Evolutionary conservation across 306 rosid genomes (phyloP).

Genomic region (Malus fusca): DNA sequence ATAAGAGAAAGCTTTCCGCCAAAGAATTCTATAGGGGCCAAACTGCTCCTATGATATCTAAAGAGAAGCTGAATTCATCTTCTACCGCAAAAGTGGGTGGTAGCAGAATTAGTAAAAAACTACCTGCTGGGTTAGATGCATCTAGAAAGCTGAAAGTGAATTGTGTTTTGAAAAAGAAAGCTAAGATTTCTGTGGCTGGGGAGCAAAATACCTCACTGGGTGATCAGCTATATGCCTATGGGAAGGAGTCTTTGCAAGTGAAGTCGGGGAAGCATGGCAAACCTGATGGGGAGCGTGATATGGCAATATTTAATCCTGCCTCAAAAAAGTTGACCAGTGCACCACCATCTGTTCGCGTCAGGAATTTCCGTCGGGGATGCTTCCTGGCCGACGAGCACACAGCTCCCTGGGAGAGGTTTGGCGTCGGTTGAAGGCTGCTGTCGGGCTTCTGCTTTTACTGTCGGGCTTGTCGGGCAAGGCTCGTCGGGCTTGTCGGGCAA

Average conservation of each 20-base stretch:
- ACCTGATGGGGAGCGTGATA: slow-evolving; percentile 24
- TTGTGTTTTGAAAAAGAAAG: slow-evolving; percentile 32
- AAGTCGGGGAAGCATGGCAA: slow-evolving; percentile 28
- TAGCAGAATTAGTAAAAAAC: slow-evolving; percentile 25
- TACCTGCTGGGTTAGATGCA: slow-evolving; percentile 27
- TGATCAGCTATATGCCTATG: slow-evolving; percentile 12
- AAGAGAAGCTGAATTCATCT: slow-evolving; percentile 26
- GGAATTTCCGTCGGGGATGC: too few relatives aligned
- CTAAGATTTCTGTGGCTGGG: slow-evolving; percentile 21
- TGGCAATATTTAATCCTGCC: slow-evolving; percentile 17
- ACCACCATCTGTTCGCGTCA: too few relatives aligned
- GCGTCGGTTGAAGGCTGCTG: too few relatives aligned
- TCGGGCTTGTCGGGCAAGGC: too few relatives aligned
- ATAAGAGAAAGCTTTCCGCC: slow-evolving; percentile 21
- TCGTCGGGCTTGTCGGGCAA: too few relatives aligned
- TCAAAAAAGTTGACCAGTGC: slow-evolving; percentile 23
- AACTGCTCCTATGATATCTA: slow-evolving; percentile 22
- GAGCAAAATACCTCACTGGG: slow-evolving; percentile 39
- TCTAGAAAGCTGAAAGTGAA: slow-evolving; percentile 35
- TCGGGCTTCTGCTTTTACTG: too few relatives aligned
- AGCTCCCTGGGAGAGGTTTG: too few relatives aligned
- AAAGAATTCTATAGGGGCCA: slow-evolving; percentile 27
- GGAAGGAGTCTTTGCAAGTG: slow-evolving; percentile 26
- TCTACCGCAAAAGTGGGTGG: slow-evolving; percentile 22
- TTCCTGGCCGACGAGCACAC: too few relatives aligned